A percentile compares a stretch with the other conserved stretches of the same genome.
phyloP scores from a whole-genome alignment of 163 green algal species.

The Coccomyxa subellipsoidea region DNA sequence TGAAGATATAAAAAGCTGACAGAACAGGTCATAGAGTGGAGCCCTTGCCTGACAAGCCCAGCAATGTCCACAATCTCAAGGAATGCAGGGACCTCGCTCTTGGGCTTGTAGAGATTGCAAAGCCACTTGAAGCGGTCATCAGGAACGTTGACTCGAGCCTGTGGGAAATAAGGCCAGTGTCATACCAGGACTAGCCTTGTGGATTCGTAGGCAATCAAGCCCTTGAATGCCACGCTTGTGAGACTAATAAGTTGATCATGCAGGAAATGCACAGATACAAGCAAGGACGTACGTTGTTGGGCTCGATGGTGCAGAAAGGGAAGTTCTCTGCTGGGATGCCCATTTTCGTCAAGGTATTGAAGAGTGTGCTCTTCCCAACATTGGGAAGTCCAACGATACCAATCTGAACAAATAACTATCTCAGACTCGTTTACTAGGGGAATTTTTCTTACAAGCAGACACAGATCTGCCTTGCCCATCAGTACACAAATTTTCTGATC shows the following conservation, averaged over 20 bases:
- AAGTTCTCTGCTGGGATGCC: constrained; percentile 93
- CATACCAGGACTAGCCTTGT: background rate
- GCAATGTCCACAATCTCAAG: constrained; percentile 96
- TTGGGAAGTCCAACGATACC: constrained; percentile 92
- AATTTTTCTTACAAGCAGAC: no score
- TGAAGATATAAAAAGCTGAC: background rate
- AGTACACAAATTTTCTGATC: no score
- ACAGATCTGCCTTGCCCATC: no score
- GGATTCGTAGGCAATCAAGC: no score
- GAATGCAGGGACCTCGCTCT: constrained; percentile 80
- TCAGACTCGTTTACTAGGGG: no score
- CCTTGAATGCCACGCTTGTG: no score
- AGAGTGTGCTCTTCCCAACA: constrained; percentile 91
- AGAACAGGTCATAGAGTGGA: no score
- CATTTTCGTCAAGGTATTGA: constrained; percentile 88
- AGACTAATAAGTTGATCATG: no score
- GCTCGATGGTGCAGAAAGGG: constrained; percentile 96
- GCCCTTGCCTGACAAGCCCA: constrained; percentile 87
- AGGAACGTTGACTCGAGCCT: constrained; percentile 85
- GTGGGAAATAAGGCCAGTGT: no score
- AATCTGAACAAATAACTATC: no score
- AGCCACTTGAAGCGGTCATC: constrained; percentile 97
- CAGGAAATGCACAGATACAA: no score
- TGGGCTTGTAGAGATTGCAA: constrained; percentile 67
- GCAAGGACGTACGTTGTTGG: constrained; percentile 74